These are phyloP conservation scores for Berberis vulgaris DNA, from an alignment of 164 flowering plant species.

Conservation along the genomic window DNA sequence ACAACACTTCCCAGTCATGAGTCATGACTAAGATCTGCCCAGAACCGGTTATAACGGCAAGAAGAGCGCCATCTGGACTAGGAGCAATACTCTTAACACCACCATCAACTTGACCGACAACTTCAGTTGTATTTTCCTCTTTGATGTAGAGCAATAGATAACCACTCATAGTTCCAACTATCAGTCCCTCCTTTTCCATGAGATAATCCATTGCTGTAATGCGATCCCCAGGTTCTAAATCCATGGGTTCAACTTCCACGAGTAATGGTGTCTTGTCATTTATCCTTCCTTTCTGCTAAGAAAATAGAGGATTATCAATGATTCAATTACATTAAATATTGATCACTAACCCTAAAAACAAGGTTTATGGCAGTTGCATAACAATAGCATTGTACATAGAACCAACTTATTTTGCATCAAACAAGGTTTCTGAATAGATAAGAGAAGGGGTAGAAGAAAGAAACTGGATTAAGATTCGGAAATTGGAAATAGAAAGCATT, in stretches of 20 bases:
- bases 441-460: too few species aligned
- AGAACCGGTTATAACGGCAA: slow-evolving; percentile 60
- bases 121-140: slow-evolving; percentile 50
- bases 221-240: slow-evolving; percentile 65
- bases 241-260: slow-evolving; percentile 34
- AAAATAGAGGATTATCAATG: neutral
- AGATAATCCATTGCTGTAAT: slow-evolving; percentile 69
- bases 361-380: neutral
- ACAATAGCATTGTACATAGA: neutral
- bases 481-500: too few species aligned
- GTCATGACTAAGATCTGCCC: slow-evolving; percentile 86
- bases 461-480: too few species aligned
- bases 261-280: slow-evolving; percentile 18
- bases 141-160: slow-evolving; percentile 45
- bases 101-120: slow-evolving; percentile 89
- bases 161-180: slow-evolving; percentile 70
- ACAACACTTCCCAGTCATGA: slow-evolving; percentile 89
- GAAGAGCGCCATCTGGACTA: slow-evolving; percentile 96
- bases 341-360: neutral
- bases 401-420: too few species aligned
- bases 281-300: slow-evolving; percentile 30
- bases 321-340: neutral
- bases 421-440: too few species aligned
- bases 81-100: slow-evolving; percentile 75
- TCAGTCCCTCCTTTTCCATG: slow-evolving; percentile 87